Evolutionary conservation across 768 basidiomycete species (phyloP), one percentile per base, ranked within the genome.

Genomic region (Mycena haematopus): DNA sequence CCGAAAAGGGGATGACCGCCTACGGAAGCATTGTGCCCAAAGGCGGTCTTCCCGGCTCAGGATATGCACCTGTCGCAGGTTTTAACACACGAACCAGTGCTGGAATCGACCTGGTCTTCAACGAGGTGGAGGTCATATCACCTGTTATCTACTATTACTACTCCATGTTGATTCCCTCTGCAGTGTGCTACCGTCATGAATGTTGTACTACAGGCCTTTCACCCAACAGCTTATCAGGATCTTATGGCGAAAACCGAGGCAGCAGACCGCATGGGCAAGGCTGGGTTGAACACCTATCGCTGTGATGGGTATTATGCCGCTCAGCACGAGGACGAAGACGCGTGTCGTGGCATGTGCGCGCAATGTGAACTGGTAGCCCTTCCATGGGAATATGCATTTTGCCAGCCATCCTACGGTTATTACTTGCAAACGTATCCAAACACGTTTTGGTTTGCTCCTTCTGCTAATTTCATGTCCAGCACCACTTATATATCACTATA

Each of bases 381-480:
- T 1, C 38, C 24, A 2, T 27, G 38, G 25, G 53, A 54, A 10
- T 54, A 42, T 29, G 40, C 25, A 2, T 54, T 54, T 29, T 54
- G 53, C 40, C 38, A 42, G 40, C 53, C 53, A 19, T 42, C 53
- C 10, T 54, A 54, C 9, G 53, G 53, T 1, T 54, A 54, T 27
- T 54, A 54, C 25, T 5, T 42, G 3, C 53, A 27, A 1, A 40
- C 53, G 1, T 54, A 54, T 29, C 1, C 15, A 7, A 54, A 54
- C 9, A 54, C 27, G 24, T 6, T 54, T 4, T 54, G 38, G 53
- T 54, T 4, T 13, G n/a, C n/a, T n/a, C n/a, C n/a, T n/a, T n/a
- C n/a, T 24, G 3, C 46, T 11, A 10, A 3, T 25, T 51, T 21
- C 13, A 33, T 21, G 6, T 47, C 27, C 1, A 47, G n/a, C n/a